Conservation (phyloP, 169 alveolate genomes). For the Eimeria sp. region DNA sequence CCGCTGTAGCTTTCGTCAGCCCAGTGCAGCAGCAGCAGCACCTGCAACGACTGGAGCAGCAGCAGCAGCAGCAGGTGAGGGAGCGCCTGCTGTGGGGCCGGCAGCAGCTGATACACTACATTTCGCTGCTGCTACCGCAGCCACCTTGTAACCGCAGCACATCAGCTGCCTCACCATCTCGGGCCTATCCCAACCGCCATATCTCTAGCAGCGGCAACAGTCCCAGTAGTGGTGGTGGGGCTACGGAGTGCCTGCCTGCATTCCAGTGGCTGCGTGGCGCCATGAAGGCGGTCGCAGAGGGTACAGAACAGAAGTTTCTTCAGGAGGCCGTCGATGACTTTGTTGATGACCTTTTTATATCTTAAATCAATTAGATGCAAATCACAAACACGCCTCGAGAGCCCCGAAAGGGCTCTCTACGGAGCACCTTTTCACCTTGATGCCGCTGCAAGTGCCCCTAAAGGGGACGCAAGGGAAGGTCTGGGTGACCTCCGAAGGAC, state of each 20-base stretch:
- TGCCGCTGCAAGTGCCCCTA: not conserved
- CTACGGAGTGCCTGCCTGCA: constrained; percentile 22
- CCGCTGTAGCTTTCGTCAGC: constrained; percentile 13
- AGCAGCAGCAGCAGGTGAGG: constrained; percentile 35
- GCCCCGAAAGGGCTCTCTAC: not conserved
- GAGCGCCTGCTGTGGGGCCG: constrained; percentile 41
- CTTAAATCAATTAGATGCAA: not conserved
- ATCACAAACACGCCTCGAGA: not conserved
- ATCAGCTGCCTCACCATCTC: constrained; percentile 37
- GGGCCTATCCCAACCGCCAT: not conserved
- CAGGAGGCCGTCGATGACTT: constrained; percentile 7
- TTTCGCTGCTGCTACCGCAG: constrained; percentile 49
- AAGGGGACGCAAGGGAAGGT: not conserved
- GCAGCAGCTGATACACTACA: constrained; percentile 40
- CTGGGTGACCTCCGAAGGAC: not conserved
- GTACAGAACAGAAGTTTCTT: constrained; percentile 6
- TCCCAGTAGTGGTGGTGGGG: constrained; percentile 13
- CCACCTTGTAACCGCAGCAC: constrained; percentile 7
- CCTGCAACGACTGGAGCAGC: constrained; percentile 12
- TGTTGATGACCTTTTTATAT: constrained; percentile 5
- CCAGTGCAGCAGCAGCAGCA: constrained; percentile 54
- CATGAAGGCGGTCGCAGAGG: not conserved
- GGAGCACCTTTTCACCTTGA: not conserved
- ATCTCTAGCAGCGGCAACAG: not conserved
- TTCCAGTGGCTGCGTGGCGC: constrained; percentile 50